Base-by-base conservation (phyloP, 805 yeast genomes). In the Metschnikowia aberdeeniae region DNA sequence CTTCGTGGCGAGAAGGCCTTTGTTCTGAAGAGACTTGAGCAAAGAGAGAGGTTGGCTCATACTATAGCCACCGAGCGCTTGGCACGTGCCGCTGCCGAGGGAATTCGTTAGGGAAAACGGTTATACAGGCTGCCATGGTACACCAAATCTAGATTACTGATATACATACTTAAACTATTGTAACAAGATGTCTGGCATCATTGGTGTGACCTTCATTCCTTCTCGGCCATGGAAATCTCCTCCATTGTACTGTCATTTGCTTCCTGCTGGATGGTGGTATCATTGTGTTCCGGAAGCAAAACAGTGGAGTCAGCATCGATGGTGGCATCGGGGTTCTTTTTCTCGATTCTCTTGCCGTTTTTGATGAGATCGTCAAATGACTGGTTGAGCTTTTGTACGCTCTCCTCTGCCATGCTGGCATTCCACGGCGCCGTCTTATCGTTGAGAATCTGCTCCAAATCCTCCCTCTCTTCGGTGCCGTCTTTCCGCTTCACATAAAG, bases 1-100 rank as follows among this genome's bases (percentile, higher is more conserved):
- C 72, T 89, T 32, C 78, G 82, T 47, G 86, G 81, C 19, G 83
- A 84, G 41, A 66, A 69, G 34, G 72, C 72, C 1, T 84, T 72
- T 59, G 88, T 87, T 3, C 70, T 76, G 8, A 68, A 71, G 49
- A 70, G 89, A 39, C 59, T 87, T 32, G 78, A 76, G 20, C 83
- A 80, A 56, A 69, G 92, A 42, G 87, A 82, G 44, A 65, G 76
- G 22, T 66, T 79, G 43, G 79, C 82, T 0, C 77, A 75, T 44
- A 74, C 78, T 34, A 67, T 78, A 36, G 74, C 79, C 3, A 78
- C 83, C 1, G 83, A 80, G 54, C 60, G 78, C 31, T 54, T 72
- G 24, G 77, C 77, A 1, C 60, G 69, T 42, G 77, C 75, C 3
- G 77, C 75, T 8, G 75, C 73, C 0, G 75, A 71, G 47, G 73